Evolutionary conservation across 768 basidiomycete genomes (phyloP).

Genomic region (Cyclocybe cylindracea): DNA sequence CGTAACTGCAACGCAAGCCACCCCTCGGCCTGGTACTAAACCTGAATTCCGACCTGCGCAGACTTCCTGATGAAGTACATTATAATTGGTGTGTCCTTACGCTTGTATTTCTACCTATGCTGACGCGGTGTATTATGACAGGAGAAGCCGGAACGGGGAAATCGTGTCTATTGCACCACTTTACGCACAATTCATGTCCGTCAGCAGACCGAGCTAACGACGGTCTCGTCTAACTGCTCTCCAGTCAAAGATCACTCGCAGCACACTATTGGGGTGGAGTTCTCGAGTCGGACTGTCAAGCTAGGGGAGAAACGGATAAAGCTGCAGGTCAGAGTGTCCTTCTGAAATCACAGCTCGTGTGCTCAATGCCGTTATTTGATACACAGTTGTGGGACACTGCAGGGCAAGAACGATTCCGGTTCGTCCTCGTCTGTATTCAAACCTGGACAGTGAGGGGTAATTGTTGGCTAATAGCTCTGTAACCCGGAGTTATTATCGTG

Average conservation of each 20-base stretch:
- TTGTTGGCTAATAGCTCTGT: slow-evolving; percentile 59
- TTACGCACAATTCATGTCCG: slow-evolving; percentile 94
- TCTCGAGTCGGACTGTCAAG: slow-evolving; percentile 90
- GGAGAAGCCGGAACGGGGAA: slow-evolving; percentile 98
- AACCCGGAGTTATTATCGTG: slow-evolving; percentile 94
- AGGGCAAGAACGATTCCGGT: slow-evolving; percentile 95
- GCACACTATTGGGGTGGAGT: slow-evolving; percentile 98
- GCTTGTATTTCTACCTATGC: slow-evolving; percentile 6
- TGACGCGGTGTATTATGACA: slow-evolving; percentile 27
- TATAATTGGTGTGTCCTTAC: slow-evolving; percentile 70
- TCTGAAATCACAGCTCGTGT: slow-evolving; percentile 7
- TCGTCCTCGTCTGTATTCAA: slow-evolving; percentile 11
- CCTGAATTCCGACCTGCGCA: slow-evolving; percentile 32
- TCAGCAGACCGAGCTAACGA: slow-evolving; percentile 17
- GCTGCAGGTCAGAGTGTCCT: slow-evolving; percentile 68
- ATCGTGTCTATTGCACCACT: slow-evolving; percentile 95
- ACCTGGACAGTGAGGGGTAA: slow-evolving; percentile 8
- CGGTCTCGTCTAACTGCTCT: slow-evolving; percentile 13
- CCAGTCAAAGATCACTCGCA: slow-evolving; percentile 96
- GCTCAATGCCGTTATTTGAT: slow-evolving; percentile 20
- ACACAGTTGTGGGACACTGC: slow-evolving; percentile 93
- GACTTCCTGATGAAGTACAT: slow-evolving; percentile 99
- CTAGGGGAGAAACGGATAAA: slow-evolving; percentile 95
- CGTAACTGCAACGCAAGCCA: neutral
- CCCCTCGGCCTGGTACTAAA: neutral